phyloP scores from a whole-genome alignment of 306 rosid genomes.

The Pterocarpus santalinus region DNA sequence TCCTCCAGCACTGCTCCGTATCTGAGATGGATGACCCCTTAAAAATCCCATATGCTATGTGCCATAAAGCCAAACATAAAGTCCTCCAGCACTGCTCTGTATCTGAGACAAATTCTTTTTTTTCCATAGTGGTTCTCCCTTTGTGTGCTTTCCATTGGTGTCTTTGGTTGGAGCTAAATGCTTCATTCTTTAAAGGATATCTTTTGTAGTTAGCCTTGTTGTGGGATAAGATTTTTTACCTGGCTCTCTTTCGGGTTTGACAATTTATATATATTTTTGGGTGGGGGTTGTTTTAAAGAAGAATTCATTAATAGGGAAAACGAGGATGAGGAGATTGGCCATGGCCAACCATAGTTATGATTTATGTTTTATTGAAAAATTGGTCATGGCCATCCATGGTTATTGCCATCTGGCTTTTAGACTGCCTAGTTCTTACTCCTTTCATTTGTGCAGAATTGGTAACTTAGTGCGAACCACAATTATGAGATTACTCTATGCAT shows the following conservation, averaged over 20 bases:
- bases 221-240: not conserved
- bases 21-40: conserved; percentile 14
- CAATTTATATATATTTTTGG: not conserved
- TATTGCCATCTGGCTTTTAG: conserved; percentile 31
- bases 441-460: conserved; percentile 70
- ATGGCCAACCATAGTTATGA: conserved; percentile 25
- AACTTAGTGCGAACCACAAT: conserved; percentile 80
- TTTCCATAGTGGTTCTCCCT: not conserved
- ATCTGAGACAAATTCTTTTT: not conserved
- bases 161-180: not conserved
- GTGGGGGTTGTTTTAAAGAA: not conserved
- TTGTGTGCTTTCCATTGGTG: conserved; percentile 7
- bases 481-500: conserved; percentile 87
- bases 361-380: not conserved
- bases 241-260: conserved; percentile 10
- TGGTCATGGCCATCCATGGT: conserved; percentile 6
- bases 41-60: conserved; percentile 22
- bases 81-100: not conserved
- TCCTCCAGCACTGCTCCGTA: not conserved
- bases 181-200: not conserved
- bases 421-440: conserved; percentile 22
- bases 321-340: conserved; percentile 4
- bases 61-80: not conserved
- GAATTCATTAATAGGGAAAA: conserved; percentile 8
- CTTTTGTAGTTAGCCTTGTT: conserved; percentile 9